phyloP scores from a whole-genome alignment of 2,329 filamentous ascomycete genomes.

The Diaporthe sp. region DNA sequence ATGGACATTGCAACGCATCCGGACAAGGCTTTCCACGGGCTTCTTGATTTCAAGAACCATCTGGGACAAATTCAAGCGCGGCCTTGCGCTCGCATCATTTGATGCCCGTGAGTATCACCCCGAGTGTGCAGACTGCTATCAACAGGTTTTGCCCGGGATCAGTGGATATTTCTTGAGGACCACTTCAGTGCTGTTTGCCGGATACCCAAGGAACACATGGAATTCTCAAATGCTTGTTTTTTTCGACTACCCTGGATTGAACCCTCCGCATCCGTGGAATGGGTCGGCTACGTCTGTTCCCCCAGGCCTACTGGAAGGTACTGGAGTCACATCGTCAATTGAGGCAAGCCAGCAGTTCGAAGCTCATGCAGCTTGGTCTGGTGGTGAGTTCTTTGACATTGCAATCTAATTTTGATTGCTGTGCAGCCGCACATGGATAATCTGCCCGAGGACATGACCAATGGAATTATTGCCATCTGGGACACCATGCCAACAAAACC shows the following conservation, averaged over 20 bases:
- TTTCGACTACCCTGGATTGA: slow-evolving; percentile 5
- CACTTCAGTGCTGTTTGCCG: not conserved
- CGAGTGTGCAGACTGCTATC: slow-evolving; percentile 22
- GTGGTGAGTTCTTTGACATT: not conserved
- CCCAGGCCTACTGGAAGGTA: not conserved
- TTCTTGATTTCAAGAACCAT: too few species aligned
- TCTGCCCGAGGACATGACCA: not conserved
- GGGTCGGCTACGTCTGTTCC: not conserved
- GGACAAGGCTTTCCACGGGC: not conserved
- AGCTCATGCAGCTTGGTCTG: slow-evolving; percentile 17
- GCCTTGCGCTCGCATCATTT: not conserved
- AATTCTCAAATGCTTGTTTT: not conserved
- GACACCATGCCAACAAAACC: not conserved
- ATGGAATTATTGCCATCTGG: too few species aligned
- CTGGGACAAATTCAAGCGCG: not conserved
- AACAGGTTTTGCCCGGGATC: slow-evolving; percentile 30
- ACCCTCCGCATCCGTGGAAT: not conserved
- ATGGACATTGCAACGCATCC: not conserved
- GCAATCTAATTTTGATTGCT: slow-evolving; percentile 40
- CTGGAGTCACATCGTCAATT: not conserved
- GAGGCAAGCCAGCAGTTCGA: not conserved
- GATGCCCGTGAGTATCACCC: slow-evolving; percentile 36
- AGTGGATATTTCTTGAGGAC: slow-evolving; percentile 9
- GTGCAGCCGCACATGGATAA: slow-evolving; percentile 39
- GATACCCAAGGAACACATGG: not conserved